A percentile compares a stretch with the other conserved stretches of the same genome.
Evolutionary conservation across 306 rosid species (phyloP).

Genomic region (Datisca glomerata): DNA sequence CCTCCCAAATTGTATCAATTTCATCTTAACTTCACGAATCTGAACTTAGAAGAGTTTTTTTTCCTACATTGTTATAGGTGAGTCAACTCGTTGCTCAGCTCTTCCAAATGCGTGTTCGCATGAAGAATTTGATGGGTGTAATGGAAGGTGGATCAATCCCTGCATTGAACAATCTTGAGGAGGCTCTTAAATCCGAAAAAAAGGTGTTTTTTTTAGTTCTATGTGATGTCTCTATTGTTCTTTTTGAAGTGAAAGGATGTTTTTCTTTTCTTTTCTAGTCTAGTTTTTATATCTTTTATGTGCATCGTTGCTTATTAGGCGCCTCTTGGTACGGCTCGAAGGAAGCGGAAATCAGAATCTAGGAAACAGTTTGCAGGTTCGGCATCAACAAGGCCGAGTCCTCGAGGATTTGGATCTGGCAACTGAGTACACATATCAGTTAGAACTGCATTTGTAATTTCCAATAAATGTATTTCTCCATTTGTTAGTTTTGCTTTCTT

Average conservation of each 20-base stretch:
- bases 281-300: too few relatives aligned
- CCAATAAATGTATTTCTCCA: not conserved
- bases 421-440: conserved; percentile 19
- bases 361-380: conserved; percentile 42
- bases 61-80: too few relatives aligned
- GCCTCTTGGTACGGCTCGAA: conserved; percentile 83
- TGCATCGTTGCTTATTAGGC: conserved; percentile 33
- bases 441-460: not conserved
- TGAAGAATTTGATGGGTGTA: conserved; percentile 87
- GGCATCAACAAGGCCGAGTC: conserved; percentile 44
- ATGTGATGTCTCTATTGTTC: not conserved
- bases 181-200: conserved; percentile 75
- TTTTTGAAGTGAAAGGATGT: too few relatives aligned
- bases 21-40: too few relatives aligned
- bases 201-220: conserved; percentile 40
- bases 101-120: conserved; percentile 92
- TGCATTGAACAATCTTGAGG: conserved; percentile 73
- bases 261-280: too few relatives aligned
- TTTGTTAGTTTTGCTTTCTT: conserved; percentile 1
- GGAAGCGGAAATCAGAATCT: conserved; percentile 55
- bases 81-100: conserved; percentile 86
- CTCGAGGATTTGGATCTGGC: conserved; percentile 80
- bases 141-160: conserved; percentile 91
- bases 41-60: too few relatives aligned
- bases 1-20: not conserved